Evolutionary conservation across 2,329 filamentous ascomycete genomes (phyloP).

Genomic region (Ceratocystis papillata): DNA sequence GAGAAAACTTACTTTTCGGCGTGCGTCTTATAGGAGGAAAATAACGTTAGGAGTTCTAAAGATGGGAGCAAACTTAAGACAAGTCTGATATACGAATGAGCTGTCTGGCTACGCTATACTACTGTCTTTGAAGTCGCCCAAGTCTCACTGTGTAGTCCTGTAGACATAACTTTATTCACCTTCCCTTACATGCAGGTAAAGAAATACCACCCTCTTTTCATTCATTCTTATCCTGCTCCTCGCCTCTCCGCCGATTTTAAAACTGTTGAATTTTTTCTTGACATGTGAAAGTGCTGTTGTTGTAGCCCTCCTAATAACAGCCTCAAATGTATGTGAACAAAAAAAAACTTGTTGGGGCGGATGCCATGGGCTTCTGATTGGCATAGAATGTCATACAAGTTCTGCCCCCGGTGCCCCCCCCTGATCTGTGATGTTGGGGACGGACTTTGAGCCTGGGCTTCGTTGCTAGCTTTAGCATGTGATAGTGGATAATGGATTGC

Average conservation of each 20-base stretch:
- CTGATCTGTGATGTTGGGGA: slow-evolving; percentile 11
- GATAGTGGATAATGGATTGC: not conserved
- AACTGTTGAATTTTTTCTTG: slow-evolving; percentile 8
- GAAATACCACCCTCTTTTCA: no score
- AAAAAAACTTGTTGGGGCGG: slow-evolving; percentile 11
- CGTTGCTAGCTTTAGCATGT: not conserved
- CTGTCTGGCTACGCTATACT: no score
- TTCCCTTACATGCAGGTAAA: no score
- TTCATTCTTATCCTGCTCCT: not conserved
- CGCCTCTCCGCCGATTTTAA: not conserved
- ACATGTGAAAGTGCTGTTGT: slow-evolving; percentile 14
- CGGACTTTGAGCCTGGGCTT: not conserved
- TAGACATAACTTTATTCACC: no score
- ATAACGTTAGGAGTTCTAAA: no score
- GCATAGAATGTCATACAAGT: not conserved
- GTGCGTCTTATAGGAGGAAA: no score
- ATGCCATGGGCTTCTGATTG: not conserved
- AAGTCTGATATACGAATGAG: no score
- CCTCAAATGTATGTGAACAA: not conserved
- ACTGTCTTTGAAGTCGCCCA: no score
- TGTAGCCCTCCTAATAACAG: not conserved
- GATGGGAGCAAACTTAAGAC: no score
- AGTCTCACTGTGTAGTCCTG: no score
- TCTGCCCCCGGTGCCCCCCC: not conserved
- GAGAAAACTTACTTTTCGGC: no score